phyloP scores from a whole-genome alignment of 2,329 filamentous ascomycete genomes.

The Aspergillus brunneoviolaceus region DNA sequence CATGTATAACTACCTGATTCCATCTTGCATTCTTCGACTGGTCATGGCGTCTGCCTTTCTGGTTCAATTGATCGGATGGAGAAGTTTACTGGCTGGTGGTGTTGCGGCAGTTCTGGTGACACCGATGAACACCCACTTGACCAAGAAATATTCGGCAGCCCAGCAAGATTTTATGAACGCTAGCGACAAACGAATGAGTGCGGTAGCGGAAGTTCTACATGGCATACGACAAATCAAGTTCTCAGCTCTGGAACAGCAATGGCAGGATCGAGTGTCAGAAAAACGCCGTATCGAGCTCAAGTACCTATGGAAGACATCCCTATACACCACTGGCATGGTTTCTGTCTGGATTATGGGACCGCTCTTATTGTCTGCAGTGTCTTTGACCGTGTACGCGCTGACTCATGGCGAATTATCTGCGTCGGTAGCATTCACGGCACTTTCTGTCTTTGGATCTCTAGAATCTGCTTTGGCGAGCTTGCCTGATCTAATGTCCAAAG shows the following conservation, averaged over 20 bases:
- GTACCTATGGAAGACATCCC: slow-evolving; percentile 65
- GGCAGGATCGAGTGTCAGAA: slow-evolving; percentile 67
- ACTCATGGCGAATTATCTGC: slow-evolving; percentile 64
- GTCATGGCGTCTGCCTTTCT: slow-evolving; percentile 65
- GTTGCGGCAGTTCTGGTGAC: slow-evolving; percentile 61
- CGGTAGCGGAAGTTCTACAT: slow-evolving; percentile 71
- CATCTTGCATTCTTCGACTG: slow-evolving; percentile 62
- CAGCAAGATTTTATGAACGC: slow-evolving; percentile 73
- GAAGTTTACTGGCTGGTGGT: slow-evolving; percentile 64
- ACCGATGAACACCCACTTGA: slow-evolving; percentile 66
- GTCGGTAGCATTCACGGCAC: slow-evolving; percentile 75
- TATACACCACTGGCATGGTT: slow-evolving; percentile 62
- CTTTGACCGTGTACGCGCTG: slow-evolving; percentile 66
- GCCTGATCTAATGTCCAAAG: slow-evolving; percentile 69
- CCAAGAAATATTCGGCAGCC: slow-evolving; percentile 62
- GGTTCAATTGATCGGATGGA: slow-evolving; percentile 67
- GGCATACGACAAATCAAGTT: slow-evolving; percentile 84
- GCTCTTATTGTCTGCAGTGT: slow-evolving; percentile 69
- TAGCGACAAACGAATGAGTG: slow-evolving; percentile 69
- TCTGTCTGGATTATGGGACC: slow-evolving; percentile 71
- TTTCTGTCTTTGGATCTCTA: slow-evolving; percentile 69
- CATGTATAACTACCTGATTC: slow-evolving; percentile 64
- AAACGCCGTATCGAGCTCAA: slow-evolving; percentile 65
- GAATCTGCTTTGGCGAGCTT: slow-evolving; percentile 70
- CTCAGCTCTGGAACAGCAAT: slow-evolving; percentile 70